These are phyloP conservation scores for Gymnopilus dilepis DNA, from an alignment of 768 basidiomycete species.

Conservation along the genomic window DNA sequence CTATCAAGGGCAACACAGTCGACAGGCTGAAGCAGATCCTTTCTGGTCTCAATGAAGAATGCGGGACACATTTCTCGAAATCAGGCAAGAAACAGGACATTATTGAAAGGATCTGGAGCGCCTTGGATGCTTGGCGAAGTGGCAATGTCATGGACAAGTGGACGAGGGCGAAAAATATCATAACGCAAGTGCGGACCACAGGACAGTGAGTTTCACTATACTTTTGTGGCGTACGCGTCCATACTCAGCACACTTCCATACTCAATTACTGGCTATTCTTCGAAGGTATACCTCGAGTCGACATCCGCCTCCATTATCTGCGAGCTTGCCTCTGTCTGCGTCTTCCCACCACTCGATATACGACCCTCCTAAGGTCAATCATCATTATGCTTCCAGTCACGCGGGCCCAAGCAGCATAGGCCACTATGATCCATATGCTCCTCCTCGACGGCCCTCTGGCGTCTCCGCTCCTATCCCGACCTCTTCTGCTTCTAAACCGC, in stretches of 20 bases:
- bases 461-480: constrained; percentile 43
- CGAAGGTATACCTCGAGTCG: constrained; percentile 29
- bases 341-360: constrained; percentile 26
- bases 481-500: constrained; percentile 33
- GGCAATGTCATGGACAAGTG: constrained; percentile 66
- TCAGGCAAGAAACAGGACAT: constrained; percentile 89
- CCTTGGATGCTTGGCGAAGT: constrained; percentile 66
- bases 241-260: neutral
- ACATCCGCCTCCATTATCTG: constrained; percentile 16
- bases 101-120: constrained; percentile 71
- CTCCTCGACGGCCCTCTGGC: constrained; percentile 51
- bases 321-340: constrained; percentile 23
- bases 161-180: constrained; percentile 68
- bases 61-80: constrained; percentile 67
- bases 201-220: constrained; percentile 62
- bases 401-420: constrained; percentile 41
- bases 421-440: constrained; percentile 73
- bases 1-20: constrained; percentile 79
- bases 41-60: constrained; percentile 78
- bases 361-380: constrained; percentile 35
- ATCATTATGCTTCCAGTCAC: constrained; percentile 31
- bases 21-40: constrained; percentile 87
- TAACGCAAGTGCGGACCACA: constrained; percentile 66
- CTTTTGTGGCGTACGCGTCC: neutral
- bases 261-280: constrained; percentile 5